Evolutionary conservation across 345 rosid genomes (phyloP).

Genomic region (Erodium maritimum): DNA sequence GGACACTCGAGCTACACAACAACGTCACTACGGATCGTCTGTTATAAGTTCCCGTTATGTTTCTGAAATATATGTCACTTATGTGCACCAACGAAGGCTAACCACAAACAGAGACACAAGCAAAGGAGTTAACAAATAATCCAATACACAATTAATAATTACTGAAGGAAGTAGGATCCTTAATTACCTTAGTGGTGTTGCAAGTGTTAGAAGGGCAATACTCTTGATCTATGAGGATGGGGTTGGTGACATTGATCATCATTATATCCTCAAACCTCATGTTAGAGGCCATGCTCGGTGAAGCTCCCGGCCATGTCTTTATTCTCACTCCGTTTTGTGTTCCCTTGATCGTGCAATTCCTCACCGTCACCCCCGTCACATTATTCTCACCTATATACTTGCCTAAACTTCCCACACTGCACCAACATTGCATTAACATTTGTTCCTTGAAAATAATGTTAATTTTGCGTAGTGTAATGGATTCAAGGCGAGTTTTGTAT

Average conservation of each 20-base stretch:
- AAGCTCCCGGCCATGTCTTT: constrained; percentile 41
- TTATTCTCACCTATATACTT: constrained; percentile 26
- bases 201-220: constrained; percentile 36
- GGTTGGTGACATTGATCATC: constrained; percentile 43
- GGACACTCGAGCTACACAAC: constrained; percentile 30
- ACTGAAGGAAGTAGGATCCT: too few relatives aligned
- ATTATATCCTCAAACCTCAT: constrained; percentile 26
- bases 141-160: not conserved
- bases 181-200: constrained; percentile 17
- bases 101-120: not conserved
- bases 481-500: too few relatives aligned
- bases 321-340: constrained; percentile 44
- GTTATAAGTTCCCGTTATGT: constrained; percentile 40
- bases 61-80: constrained; percentile 25
- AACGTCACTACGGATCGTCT: constrained; percentile 23
- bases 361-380: constrained; percentile 27
- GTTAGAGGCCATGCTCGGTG: constrained; percentile 21
- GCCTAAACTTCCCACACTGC: constrained; percentile 53
- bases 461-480: too few relatives aligned
- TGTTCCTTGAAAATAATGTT: too few relatives aligned
- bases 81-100: constrained; percentile 45
- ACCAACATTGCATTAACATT: too few relatives aligned
- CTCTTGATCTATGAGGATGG: constrained; percentile 41
- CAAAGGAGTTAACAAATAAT: not conserved
- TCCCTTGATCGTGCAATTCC: constrained; percentile 29